Base-by-base conservation (phyloP, 2,329 filamentous ascomycete genomes). In the Graphilbum sp. region DNA sequence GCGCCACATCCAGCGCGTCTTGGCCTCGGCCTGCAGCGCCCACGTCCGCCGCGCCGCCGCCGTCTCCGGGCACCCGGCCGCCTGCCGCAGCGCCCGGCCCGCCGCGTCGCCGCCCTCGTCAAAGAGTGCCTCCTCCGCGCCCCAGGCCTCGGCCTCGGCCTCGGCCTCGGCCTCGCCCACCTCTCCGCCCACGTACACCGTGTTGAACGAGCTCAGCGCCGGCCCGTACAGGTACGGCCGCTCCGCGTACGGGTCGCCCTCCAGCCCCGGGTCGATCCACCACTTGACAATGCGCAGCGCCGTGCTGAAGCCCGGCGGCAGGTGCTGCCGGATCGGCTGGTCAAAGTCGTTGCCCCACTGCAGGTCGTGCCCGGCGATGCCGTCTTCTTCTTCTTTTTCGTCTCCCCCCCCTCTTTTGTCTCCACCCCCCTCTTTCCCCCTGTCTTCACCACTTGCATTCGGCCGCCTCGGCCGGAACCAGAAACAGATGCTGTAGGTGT, bases 331-430 rank as follows among this genome's bases (percentile, higher is more conserved):
- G 48, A 98, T 90, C 0, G 90, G 84, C 36, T 81, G 73, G 52
- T 94, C 87, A 54, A 96, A 95, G 63, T 95, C 86, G 55, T 96
- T 96, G 32, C 88, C 90, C 49, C 94, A 94, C 38, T 95, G 75
- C 3, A 98, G 65, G 44, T 92, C 76, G 20, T 71, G 58, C 33
- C 74, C 85, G 3, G 66, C 64, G 40, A 93, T 75, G 27, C 68
- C 67, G 51, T 21, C 4, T n/a, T n/a, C 32, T 12, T 43, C 16
- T 15, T 29, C n/a, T 4, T 29, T 20, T 11, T 34, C 38, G 17
- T 21, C 15, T 27, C 17, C 2, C 21, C 39, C 27, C 27, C 7
- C 23, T 12, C 7, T 19, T n/a, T 32, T 19, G 6, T 34, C 32
- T 21, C 18, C 24, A 13, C 4, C 7, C 18, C 3, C 24, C 10